phyloP scores from a whole-genome alignment of 176 grass and related monocot species.

The Paspalum vaginatum region DNA sequence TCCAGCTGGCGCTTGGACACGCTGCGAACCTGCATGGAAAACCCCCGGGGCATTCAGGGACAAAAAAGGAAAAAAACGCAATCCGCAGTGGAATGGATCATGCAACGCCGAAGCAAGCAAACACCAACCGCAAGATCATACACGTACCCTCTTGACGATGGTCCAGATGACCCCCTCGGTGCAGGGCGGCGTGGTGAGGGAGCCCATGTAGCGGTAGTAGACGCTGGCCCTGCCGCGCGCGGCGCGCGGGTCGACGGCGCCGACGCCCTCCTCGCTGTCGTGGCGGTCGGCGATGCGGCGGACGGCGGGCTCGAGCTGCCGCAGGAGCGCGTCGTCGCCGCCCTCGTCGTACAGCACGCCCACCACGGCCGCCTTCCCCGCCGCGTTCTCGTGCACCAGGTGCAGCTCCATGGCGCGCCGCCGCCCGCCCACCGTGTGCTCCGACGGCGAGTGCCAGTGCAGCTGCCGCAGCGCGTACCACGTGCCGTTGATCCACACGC shows the following conservation, averaged over 20 bases:
- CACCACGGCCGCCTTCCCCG: constrained; percentile 52
- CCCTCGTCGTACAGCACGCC: constrained; percentile 59
- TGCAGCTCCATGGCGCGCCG: constrained; percentile 67
- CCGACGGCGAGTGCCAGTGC: constrained; percentile 81
- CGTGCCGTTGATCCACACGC: constrained; percentile 51
- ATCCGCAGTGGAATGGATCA: no score
- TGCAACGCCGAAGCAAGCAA: no score
- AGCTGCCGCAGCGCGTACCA: constrained; percentile 52
- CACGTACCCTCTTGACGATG: constrained; percentile 47
- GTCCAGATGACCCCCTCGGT: constrained; percentile 55
- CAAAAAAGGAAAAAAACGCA: no score
- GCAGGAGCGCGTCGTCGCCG: constrained; percentile 45
- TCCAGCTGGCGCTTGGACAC: constrained; percentile 47
- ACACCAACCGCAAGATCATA: neutral
- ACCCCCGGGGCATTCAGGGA: no score
- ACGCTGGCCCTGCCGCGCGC: constrained; percentile 33
- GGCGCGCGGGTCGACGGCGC: constrained; percentile 33
- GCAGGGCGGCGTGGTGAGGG: constrained; percentile 51
- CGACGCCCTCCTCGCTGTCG: constrained; percentile 47
- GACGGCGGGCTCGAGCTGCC: constrained; percentile 55
- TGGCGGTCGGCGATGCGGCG: constrained; percentile 17
- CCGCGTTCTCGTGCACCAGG: constrained; percentile 57
- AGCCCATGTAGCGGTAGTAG: constrained; percentile 76
- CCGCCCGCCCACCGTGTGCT: constrained; percentile 60
- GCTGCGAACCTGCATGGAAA: constrained; percentile 58